Percentiles rank a stretch among this genome's conserved stretches.
These are phyloP conservation scores for Cenococcum geophilum DNA, from an alignment of 495 filamentous ascomycete species.

Conservation along the genomic window DNA sequence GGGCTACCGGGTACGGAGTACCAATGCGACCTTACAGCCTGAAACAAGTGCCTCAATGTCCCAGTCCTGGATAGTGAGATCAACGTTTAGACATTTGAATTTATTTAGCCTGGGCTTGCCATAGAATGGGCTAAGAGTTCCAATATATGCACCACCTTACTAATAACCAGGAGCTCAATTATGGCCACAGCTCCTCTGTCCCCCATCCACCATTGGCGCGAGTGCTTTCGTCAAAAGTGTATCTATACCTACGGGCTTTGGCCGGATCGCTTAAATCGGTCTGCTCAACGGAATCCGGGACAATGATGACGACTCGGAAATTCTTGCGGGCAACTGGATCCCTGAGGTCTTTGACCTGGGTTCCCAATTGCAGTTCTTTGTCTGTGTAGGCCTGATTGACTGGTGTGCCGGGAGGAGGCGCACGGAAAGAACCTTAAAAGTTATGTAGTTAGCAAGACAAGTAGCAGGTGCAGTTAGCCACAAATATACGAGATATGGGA, in stretches of 20 bases:
- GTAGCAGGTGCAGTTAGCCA: too few relatives aligned
- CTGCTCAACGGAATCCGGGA: constrained; percentile 72
- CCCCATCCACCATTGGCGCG: constrained; percentile 56
- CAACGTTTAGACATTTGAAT: too few relatives aligned
- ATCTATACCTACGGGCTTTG: constrained; percentile 59
- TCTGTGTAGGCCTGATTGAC: constrained; percentile 46
- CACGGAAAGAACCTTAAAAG: constrained; percentile 61
- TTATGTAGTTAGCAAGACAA: neutral
- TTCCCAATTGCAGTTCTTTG: constrained; percentile 53
- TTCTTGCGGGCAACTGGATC: constrained; percentile 66
- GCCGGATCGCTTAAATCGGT: constrained; percentile 64
- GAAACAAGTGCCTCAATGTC: too few relatives aligned
- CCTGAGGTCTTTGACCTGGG: constrained; percentile 61
- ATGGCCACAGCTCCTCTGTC: constrained; percentile 75
- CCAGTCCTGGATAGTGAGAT: too few relatives aligned
- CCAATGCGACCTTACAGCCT: too few relatives aligned
- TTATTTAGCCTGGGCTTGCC: too few relatives aligned
- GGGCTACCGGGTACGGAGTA: too few relatives aligned
- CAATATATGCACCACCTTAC: too few relatives aligned
- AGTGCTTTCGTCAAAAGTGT: constrained; percentile 47
- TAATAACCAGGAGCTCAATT: neutral
- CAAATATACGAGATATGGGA: neutral
- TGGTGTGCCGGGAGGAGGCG: constrained; percentile 66
- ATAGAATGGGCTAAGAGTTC: too few relatives aligned
- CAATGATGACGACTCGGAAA: constrained; percentile 79